Percentiles rank a stretch among this genome's conserved stretches.
phyloP scores from a whole-genome alignment of 2,329 filamentous ascomycete genomes.

The Colletotrichum sp. region DNA sequence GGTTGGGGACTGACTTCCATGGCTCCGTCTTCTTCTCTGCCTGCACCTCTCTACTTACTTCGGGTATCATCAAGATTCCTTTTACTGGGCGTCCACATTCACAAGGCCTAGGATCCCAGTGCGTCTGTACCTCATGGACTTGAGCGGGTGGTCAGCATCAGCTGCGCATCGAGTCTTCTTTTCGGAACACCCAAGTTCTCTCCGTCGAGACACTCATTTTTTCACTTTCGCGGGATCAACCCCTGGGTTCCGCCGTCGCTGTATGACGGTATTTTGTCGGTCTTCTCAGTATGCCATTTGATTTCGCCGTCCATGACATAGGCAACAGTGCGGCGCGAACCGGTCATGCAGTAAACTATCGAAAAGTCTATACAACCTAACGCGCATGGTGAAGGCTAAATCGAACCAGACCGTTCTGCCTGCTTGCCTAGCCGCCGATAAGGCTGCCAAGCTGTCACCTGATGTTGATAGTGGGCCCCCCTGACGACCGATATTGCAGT shows the following conservation, averaged over 20 bases:
- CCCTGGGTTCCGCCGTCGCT: neutral
- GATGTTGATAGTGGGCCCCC: neutral
- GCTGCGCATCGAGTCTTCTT: neutral
- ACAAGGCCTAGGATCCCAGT: neutral
- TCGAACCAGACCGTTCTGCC: neutral
- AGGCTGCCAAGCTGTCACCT: neutral
- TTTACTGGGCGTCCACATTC: neutral
- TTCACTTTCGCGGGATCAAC: neutral
- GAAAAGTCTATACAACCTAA: neutral
- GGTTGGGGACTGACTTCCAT: neutral
- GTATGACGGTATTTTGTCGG: neutral
- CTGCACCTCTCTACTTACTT: neutral
- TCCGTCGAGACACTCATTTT: neutral
- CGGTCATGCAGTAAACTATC: neutral
- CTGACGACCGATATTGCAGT: too few species aligned
- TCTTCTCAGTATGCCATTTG: neutral
- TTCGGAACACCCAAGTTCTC: neutral
- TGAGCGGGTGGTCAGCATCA: neutral
- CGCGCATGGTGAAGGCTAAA: neutral
- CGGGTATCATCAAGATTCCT: neutral
- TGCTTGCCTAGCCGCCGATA: neutral
- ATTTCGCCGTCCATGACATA: neutral
- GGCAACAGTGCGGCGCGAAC: too few species aligned
- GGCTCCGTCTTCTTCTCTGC: neutral
- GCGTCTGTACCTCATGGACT: neutral